Conservation (phyloP, 2,329 filamentous ascomycete species). For the Botryosphaeria agaves region DNA sequence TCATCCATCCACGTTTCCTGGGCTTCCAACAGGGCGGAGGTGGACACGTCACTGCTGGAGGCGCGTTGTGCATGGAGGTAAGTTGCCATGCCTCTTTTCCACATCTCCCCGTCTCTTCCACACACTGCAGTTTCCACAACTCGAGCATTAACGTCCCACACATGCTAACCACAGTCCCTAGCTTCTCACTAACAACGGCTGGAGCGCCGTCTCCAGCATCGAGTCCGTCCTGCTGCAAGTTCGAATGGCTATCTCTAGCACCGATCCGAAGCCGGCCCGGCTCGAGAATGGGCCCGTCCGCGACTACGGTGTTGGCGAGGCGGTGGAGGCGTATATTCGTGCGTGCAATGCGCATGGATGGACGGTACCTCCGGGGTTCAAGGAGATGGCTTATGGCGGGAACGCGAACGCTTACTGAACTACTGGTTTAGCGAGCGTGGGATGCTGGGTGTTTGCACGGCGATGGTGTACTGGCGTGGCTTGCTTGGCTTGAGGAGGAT, state of each 20-base stretch:
- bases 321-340: conserved; percentile 54
- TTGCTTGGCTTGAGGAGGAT: too few relatives aligned
- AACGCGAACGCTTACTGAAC: too few relatives aligned
- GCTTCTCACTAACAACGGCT: conserved; percentile 67
- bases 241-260: conserved; percentile 52
- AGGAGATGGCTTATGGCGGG: conserved; percentile 23
- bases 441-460: too few relatives aligned
- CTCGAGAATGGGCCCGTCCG: conserved; percentile 23
- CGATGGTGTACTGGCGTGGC: too few relatives aligned
- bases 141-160: too few relatives aligned
- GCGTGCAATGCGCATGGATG: conserved; percentile 56
- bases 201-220: conserved; percentile 55
- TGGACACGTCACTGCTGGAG: conserved; percentile 70
- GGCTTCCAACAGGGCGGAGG: conserved; percentile 57
- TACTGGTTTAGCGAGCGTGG: too few relatives aligned
- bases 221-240: conserved; percentile 72
- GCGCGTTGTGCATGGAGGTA: conserved; percentile 61
- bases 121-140: too few relatives aligned
- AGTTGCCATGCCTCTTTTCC: conserved; percentile 1
- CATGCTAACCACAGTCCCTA: too few relatives aligned
- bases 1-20: conserved; percentile 65
- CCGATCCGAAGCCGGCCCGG: conserved; percentile 55
- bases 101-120: too few relatives aligned
- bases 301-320: conserved; percentile 54
- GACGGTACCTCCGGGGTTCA: conserved; percentile 48